These are phyloP conservation scores for Acephala macrosclerotiorum DNA, from an alignment of 2,329 filamentous ascomycete genomes.

Conservation along the genomic window DNA sequence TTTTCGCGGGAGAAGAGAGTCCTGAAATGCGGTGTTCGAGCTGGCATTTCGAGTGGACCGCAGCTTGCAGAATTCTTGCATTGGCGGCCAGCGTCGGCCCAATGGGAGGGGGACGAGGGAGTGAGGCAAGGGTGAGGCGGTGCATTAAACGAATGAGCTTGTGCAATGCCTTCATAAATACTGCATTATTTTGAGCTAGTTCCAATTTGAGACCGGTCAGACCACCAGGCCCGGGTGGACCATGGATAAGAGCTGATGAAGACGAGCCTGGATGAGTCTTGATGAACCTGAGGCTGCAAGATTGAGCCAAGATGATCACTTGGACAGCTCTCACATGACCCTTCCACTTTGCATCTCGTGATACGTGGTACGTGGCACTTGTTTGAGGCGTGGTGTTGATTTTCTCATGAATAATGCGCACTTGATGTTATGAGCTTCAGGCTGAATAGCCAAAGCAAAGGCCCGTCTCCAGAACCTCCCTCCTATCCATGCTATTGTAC, in stretches of 20 bases:
- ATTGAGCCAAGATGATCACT: neutral
- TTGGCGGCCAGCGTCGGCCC: conserved; percentile 27
- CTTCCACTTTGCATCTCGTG: neutral
- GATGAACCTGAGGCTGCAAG: neutral
- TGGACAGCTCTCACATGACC: conserved; percentile 1
- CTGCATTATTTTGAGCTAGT: conserved; percentile 21
- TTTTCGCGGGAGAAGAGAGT: conserved; percentile 11
- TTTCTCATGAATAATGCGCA: neutral
- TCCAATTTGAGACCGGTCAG: conserved; percentile 4
- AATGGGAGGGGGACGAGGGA: conserved; percentile 14
- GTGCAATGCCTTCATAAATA: conserved; percentile 20
- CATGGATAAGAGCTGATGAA: no score
- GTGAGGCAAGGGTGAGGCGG: conserved; percentile 9
- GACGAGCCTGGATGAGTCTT: no score
- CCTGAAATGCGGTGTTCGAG: conserved; percentile 17
- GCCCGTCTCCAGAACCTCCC: neutral
- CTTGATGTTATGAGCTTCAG: neutral
- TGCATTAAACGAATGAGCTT: conserved; percentile 15
- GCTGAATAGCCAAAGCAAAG: conserved; percentile 3
- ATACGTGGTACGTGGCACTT: conserved; percentile 8
- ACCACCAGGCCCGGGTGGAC: no score
- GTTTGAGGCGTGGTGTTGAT: neutral
- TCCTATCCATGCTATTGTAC: conserved; percentile 21
- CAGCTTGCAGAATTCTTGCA: conserved; percentile 14
- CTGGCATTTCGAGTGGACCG: conserved; percentile 20